Base-by-base conservation (phyloP, 345 rosid genomes). In the Melaleuca quinquenervia region DNA sequence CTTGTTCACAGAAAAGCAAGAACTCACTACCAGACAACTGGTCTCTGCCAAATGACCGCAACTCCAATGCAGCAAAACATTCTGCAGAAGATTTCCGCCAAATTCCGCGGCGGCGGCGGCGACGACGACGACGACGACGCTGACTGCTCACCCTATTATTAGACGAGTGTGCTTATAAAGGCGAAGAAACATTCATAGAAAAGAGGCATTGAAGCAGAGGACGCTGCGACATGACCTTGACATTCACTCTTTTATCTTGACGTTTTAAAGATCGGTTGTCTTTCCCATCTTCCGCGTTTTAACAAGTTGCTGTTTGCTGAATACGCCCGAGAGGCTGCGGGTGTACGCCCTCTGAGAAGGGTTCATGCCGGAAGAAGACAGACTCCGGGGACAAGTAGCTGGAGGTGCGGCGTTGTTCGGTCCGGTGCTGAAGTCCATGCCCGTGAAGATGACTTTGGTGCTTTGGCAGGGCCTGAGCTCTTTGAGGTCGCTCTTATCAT, bases 401-500 rank as follows among this genome's bases (percentile, higher is more conserved):
- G 78, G 48, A 70, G 78, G 26, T 24, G 1, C 41, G 24, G 48
- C 3, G 0, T 70, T 0, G 3, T 70, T 5, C 13, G 1, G 78
- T 41, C 24, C 12, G 13, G 48, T 18, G 2, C 24, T 70, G 78
- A 27, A 49, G 52, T 27, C 54, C 58, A 51, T 29, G 5, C 84
- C 55, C 1, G 6, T 5, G 26, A 29, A 16, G 11, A 2, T 84
- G 44, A 54, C 85, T 56, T 83, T 84, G 29, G 85, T 55, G 62
- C 87, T 90, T 75, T 87, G 87, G 82, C 88, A 87, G 2, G 87
- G 86, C 82, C 89, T 87, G 15, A 89, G 87, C 53, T 89, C 88
- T 51, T 87, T 86, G 36, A 76, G 50, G 15, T 83, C 87, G 3
- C 82, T 82, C 84, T 50, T 52, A 0, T 74, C 53, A 7, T 87